Conservation (phyloP, 805 yeast species). For the Clavispora carvajalis region DNA sequence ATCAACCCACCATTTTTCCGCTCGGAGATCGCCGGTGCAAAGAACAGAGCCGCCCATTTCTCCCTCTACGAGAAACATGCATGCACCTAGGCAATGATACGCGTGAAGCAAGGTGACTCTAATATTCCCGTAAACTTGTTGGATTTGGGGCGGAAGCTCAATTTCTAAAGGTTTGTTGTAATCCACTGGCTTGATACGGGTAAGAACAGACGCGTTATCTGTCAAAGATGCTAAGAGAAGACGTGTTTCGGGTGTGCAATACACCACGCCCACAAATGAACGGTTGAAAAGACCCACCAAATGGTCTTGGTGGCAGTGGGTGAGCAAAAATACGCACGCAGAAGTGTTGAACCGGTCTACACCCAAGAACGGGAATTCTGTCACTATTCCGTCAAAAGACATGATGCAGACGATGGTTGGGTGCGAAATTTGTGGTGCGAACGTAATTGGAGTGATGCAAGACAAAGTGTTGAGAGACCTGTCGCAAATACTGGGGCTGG, state of each 20-base stretch:
- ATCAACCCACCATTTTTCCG: slow-evolving; percentile 49
- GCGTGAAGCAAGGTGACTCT: slow-evolving; percentile 41
- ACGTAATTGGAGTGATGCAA: no score
- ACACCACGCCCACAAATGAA: slow-evolving; percentile 37
- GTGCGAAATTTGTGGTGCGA: not conserved
- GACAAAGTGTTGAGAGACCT: no score
- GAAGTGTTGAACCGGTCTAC: slow-evolving; percentile 29
- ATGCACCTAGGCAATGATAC: slow-evolving; percentile 58
- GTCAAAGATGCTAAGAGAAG: slow-evolving; percentile 17
- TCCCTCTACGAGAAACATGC: slow-evolving; percentile 46
- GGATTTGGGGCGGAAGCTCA: slow-evolving; percentile 13
- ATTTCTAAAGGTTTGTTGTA: slow-evolving; percentile 16
- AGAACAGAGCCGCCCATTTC: slow-evolving; percentile 28
- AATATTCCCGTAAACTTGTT: slow-evolving; percentile 12
- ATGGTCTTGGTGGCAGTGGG: slow-evolving; percentile 56
- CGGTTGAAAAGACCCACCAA: slow-evolving; percentile 40
- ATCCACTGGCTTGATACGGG: slow-evolving; percentile 15
- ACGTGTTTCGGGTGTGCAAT: slow-evolving; percentile 43
- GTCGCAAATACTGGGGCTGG: no score
- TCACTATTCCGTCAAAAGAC: slow-evolving; percentile 38
- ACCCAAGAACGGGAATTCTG: slow-evolving; percentile 46
- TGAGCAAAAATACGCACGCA: slow-evolving; percentile 29
- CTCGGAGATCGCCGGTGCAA: slow-evolving; percentile 54
- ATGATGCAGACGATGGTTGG: slow-evolving; percentile 10
- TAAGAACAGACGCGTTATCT: slow-evolving; percentile 14